phyloP scores from a whole-genome alignment of 2,329 filamentous ascomycete genomes.

The Clarireedia sp. region DNA sequence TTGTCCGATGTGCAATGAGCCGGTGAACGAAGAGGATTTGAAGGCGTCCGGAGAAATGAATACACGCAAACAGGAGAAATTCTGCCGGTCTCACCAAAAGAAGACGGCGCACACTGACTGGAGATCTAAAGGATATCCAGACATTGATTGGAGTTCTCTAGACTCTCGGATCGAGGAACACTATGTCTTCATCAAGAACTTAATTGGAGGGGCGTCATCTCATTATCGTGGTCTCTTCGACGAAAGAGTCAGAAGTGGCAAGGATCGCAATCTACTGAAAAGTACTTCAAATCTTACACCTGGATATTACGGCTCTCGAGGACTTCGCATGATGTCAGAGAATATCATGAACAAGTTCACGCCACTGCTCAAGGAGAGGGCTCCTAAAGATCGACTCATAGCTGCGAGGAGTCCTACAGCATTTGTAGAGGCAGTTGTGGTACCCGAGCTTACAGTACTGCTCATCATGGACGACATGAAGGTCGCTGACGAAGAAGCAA shows the following conservation, averaged over 20 bases:
- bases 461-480: slow-evolving; percentile 53
- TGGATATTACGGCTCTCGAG: slow-evolving; percentile 78
- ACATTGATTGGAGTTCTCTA: slow-evolving; percentile 60
- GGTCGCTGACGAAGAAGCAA: slow-evolving; percentile 35
- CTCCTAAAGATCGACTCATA: slow-evolving; percentile 57
- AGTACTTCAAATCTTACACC: slow-evolving; percentile 48
- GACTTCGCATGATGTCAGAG: slow-evolving; percentile 64
- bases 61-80: slow-evolving; percentile 50
- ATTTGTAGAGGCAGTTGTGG: slow-evolving; percentile 68
- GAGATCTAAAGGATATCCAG: slow-evolving; percentile 51
- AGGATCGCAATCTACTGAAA: slow-evolving; percentile 51
- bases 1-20: slow-evolving; percentile 61
- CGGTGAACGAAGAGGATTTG: slow-evolving; percentile 49
- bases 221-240: slow-evolving; percentile 53
- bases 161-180: slow-evolving; percentile 50
- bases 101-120: slow-evolving; percentile 39
- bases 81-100: slow-evolving; percentile 57
- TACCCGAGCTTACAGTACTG: slow-evolving; percentile 56
- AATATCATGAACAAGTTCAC: slow-evolving; percentile 55
- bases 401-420: slow-evolving; percentile 57
- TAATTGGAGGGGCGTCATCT: slow-evolving; percentile 50
- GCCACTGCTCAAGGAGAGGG: slow-evolving; percentile 50
- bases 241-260: slow-evolving; percentile 46
- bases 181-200: slow-evolving; percentile 44
- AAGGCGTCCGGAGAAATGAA: slow-evolving; percentile 45